A percentile compares a stretch with the other conserved stretches of the same genome.
phyloP scores from a whole-genome alignment of 73 alveolate genomes.

The Symbiodinium natans region DNA sequence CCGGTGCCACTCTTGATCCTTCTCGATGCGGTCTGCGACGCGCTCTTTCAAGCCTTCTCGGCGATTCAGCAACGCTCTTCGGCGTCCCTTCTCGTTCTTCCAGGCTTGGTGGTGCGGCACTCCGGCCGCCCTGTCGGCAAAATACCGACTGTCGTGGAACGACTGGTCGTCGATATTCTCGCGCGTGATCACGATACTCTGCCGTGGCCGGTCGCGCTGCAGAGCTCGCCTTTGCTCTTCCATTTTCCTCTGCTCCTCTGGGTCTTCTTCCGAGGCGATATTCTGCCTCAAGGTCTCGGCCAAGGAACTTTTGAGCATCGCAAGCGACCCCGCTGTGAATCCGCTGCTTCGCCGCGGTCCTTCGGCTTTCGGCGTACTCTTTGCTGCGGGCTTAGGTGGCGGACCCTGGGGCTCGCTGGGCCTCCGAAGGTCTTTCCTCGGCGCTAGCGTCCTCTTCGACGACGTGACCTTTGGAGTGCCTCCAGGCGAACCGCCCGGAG shows the following conservation, averaged over 20 bases:
- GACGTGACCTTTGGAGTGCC: background rate
- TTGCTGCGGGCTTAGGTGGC: too few species aligned
- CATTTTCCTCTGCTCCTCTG: background rate
- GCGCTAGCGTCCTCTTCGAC: background rate
- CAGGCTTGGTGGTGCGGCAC: constrained; percentile 9
- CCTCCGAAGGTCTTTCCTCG: background rate
- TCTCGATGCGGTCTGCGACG: too few species aligned
- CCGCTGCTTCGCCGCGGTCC: background rate
- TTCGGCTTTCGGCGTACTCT: background rate
- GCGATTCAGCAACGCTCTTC: background rate
- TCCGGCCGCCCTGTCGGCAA: background rate
- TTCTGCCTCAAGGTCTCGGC: background rate
- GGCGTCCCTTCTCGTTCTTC: background rate
- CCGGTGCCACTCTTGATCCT: too few species aligned
- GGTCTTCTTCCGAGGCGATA: background rate
- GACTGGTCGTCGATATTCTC: background rate
- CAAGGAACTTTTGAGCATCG: background rate
- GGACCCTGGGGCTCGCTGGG: too few species aligned
- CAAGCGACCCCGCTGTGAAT: background rate
- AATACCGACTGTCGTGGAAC: background rate
- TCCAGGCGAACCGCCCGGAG: background rate
- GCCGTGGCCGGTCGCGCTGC: background rate
- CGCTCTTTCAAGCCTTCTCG: background rate
- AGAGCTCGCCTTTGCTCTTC: too few species aligned
- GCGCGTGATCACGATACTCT: background rate